Percentiles rank a stretch among this genome's conserved stretches.
Conservation (phyloP, 192 early-diverging fungal species). For the Anaeromyces robustus region DNA sequence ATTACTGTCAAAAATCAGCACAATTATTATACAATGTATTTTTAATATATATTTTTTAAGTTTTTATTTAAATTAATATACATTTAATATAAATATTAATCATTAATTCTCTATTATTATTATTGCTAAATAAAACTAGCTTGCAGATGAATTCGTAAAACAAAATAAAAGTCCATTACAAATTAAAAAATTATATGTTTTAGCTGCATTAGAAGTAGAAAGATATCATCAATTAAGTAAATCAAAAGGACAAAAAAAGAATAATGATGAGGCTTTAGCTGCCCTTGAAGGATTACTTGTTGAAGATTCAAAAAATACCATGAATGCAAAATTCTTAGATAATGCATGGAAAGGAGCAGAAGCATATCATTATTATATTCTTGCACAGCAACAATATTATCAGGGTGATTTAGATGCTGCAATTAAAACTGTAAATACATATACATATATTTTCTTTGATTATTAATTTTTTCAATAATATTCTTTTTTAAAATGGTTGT, state of each 20-base stretch:
- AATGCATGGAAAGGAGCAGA: constrained; percentile 43
- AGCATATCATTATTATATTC: constrained; percentile 39
- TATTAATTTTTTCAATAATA: too few species aligned
- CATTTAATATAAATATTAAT: background rate
- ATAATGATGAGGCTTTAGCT: constrained; percentile 14
- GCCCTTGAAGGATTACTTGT: constrained; percentile 26
- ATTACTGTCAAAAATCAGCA: constrained; percentile 32
- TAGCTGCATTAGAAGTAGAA: constrained; percentile 39
- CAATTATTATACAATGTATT: constrained; percentile 25
- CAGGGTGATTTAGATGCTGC: constrained; percentile 21
- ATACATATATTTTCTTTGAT: too few species aligned
- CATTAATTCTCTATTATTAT: background rate
- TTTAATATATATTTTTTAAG: too few species aligned
- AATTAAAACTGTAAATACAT: constrained; percentile 23
- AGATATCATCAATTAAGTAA: constrained; percentile 28
- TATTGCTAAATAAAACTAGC: constrained; percentile 6
- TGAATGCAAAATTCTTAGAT: constrained; percentile 6
- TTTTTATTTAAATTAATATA: too few species aligned
- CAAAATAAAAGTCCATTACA: constrained; percentile 15
- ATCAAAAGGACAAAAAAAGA: constrained; percentile 1
- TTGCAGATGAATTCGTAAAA: constrained; percentile 25
- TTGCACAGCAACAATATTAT: constrained; percentile 39
- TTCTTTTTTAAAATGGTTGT: too few species aligned
- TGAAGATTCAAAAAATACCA: constrained; percentile 1
- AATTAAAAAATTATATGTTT: constrained; percentile 38